phyloP scores from a whole-genome alignment of 1,284 basidiomycete genomes.

The Ustilago bromivora region DNA sequence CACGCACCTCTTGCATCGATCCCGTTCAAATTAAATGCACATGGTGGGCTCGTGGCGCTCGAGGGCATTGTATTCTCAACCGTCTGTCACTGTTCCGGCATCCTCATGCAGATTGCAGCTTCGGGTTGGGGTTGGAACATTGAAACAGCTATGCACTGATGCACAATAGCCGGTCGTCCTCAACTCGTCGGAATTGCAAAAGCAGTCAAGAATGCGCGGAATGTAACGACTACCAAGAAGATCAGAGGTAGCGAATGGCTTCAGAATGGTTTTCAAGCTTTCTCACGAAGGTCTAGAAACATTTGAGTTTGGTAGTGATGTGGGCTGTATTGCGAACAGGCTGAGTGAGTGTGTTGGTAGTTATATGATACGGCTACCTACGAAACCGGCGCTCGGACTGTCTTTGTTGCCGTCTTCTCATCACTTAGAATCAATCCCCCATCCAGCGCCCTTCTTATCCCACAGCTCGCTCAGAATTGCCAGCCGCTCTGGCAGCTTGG shows the following conservation, averaged over 20 bases:
- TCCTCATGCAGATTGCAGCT: background rate
- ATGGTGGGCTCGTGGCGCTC: background rate
- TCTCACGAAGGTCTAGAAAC: background rate
- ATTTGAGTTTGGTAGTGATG: background rate
- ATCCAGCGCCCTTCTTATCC: conserved; percentile 45
- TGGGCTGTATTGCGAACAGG: background rate
- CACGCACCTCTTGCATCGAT: conserved; percentile 4
- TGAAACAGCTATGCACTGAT: background rate
- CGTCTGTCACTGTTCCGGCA: background rate
- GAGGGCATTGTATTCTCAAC: background rate
- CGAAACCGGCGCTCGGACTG: conserved; percentile 22
- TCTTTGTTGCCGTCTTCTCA: background rate
- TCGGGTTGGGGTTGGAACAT: background rate
- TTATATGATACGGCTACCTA: background rate
- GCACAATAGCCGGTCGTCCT: background rate
- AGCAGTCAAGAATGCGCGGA: too few relatives aligned
- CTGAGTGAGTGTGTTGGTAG: background rate
- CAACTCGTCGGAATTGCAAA: too few relatives aligned
- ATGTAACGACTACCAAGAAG: too few relatives aligned
- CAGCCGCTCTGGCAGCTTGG: conserved; percentile 37
- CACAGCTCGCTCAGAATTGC: conserved; percentile 50
- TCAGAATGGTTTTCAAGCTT: too few relatives aligned
- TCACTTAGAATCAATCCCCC: conserved; percentile 28
- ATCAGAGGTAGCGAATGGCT: too few relatives aligned
- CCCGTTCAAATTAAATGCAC: background rate